These are phyloP conservation scores for Davidsoniella neocaledoniae DNA, from an alignment of 2,329 filamentous ascomycete species.

Conservation along the genomic window DNA sequence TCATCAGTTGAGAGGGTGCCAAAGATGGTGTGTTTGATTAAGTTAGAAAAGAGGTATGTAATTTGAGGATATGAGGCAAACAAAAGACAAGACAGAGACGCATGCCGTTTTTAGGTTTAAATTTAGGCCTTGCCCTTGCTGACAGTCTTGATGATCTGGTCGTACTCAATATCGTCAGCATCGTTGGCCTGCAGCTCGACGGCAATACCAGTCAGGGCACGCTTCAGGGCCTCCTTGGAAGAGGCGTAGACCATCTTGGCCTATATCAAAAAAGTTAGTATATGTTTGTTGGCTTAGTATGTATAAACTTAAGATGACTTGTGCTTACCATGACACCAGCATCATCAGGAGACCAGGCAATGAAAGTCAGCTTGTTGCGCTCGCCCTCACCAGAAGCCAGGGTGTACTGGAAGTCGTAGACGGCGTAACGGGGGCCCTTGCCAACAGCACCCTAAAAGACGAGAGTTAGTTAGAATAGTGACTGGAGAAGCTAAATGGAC, in stretches of 20 bases:
- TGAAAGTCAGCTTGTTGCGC: slow-evolving; percentile 64
- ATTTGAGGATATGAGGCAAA: slow-evolving; percentile 4
- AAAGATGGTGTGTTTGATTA: slow-evolving; percentile 5
- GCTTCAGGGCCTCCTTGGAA: slow-evolving; percentile 75
- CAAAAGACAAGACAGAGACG: slow-evolving; percentile 5
- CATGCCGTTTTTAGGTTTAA: slow-evolving; percentile 5
- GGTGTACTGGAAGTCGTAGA: slow-evolving; percentile 72
- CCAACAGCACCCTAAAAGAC: slow-evolving; percentile 32
- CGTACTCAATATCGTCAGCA: slow-evolving; percentile 63
- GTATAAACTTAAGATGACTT: not conserved
- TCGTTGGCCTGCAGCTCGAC: slow-evolving; percentile 74
- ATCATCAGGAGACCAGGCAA: slow-evolving; percentile 70
- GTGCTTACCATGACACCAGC: slow-evolving; percentile 54
- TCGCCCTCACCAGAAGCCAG: slow-evolving; percentile 55
- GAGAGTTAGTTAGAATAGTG: slow-evolving; percentile 1
- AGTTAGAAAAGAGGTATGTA: slow-evolving; percentile 9
- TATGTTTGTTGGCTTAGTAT: not conserved
- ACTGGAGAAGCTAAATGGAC: not conserved
- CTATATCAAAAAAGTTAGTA: slow-evolving; percentile 25
- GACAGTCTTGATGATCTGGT: slow-evolving; percentile 49
- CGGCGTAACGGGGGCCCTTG: slow-evolving; percentile 64
- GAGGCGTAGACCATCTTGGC: slow-evolving; percentile 83
- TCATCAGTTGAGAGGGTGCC: not conserved
- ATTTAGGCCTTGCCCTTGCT: slow-evolving; percentile 43
- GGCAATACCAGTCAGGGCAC: slow-evolving; percentile 57